Evolutionary conservation across 2,329 filamentous ascomycete species (phyloP).

Genomic region (Amesomyces nigricolor): DNA sequence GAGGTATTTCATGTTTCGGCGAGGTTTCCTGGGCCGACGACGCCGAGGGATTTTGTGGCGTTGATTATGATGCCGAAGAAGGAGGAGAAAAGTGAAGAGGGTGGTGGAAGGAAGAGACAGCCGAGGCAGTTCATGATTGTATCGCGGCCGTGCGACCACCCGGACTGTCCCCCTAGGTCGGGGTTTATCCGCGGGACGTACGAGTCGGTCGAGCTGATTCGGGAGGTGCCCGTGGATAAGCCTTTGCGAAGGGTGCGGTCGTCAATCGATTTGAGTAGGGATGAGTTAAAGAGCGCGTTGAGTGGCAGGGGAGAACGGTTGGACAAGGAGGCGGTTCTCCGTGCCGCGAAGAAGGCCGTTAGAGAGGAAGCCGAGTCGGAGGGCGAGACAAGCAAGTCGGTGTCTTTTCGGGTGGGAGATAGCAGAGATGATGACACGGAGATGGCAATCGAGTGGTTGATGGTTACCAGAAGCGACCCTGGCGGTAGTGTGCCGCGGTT

Average conservation of each 20-base stretch:
- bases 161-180: conserved; percentile 60
- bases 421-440: conserved; percentile 30
- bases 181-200: conserved; percentile 82
- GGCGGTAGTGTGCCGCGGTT: conserved; percentile 84
- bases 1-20: conserved; percentile 79
- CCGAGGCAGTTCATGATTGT: conserved; percentile 78
- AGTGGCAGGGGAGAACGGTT: conserved; percentile 26
- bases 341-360: conserved; percentile 34
- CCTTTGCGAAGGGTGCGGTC: conserved; percentile 40
- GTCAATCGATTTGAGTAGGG: conserved; percentile 38
- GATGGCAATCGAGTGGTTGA: conserved; percentile 75
- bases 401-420: neutral
- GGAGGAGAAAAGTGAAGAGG: conserved; percentile 17
- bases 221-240: conserved; percentile 64
- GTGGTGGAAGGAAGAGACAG: conserved; percentile 35
- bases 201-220: conserved; percentile 85
- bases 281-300: conserved; percentile 25
- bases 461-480: conserved; percentile 85
- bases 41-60: conserved; percentile 82
- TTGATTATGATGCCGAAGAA: conserved; percentile 49
- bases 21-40: conserved; percentile 83
- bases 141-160: conserved; percentile 76
- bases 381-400: conserved; percentile 5
- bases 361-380: conserved; percentile 20
- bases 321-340: conserved; percentile 39